Percentiles rank a stretch among this genome's conserved stretches.
Conservation (phyloP, 768 basidiomycete genomes). For the Gymnopilus junonius region DNA sequence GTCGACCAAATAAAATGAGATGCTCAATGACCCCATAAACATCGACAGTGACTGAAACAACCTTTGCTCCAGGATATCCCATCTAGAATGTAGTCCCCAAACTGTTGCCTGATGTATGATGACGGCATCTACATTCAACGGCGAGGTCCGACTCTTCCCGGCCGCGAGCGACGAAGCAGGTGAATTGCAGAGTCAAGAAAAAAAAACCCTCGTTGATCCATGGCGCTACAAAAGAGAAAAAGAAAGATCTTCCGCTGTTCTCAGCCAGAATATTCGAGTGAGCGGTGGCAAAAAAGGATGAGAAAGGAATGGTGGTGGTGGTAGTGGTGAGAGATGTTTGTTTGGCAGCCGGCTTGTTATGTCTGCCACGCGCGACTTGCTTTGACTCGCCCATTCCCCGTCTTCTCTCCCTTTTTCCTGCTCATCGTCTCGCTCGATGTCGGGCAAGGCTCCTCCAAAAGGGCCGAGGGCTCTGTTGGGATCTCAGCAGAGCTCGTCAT, state of each 20-base stretch:
- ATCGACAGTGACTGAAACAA: too few species aligned
- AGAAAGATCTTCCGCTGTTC: not conserved
- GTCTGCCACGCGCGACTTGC: constrained; percentile 30
- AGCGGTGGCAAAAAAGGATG: not conserved
- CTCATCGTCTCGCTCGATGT: constrained; percentile 47
- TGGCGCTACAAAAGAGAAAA: too few species aligned
- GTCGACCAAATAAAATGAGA: too few species aligned
- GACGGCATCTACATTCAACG: too few species aligned
- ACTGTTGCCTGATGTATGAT: too few species aligned
- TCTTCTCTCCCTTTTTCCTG: constrained; percentile 15
- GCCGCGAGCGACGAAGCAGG: too few species aligned
- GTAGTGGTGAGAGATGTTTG: constrained; percentile 18
- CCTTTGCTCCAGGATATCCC: too few species aligned
- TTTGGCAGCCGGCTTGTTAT: constrained; percentile 25
- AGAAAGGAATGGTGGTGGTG: constrained; percentile 1
- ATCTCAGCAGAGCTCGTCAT: constrained; percentile 19
- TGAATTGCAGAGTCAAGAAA: too few species aligned
- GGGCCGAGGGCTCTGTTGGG: constrained; percentile 73
- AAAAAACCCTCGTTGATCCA: too few species aligned
- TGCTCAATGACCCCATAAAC: too few species aligned
- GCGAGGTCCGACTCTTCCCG: too few species aligned
- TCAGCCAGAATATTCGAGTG: not conserved
- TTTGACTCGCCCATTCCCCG: constrained; percentile 17
- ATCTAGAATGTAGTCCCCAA: too few species aligned
- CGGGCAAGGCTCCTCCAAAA: constrained; percentile 77